Base-by-base conservation (phyloP, 192 early-diverging fungal species). In the Pilaira anomala region DNA sequence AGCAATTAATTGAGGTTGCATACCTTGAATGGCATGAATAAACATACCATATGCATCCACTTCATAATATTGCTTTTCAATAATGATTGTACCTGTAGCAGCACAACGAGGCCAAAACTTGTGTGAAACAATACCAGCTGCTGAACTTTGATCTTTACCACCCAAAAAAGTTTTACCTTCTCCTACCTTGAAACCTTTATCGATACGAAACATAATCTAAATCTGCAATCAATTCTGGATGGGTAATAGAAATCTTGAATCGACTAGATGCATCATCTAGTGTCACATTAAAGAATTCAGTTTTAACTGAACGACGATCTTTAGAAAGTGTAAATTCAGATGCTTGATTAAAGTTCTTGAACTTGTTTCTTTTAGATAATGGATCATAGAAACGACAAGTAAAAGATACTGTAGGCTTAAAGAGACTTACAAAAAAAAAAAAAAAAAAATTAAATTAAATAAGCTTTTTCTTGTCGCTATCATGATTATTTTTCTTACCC, bases 161-260 rank as follows among this genome's bases (percentile, higher is more conserved):
- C 85, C 87, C 66, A 93, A 90, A 48, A 85, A 80, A 50, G 82
- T 85, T 73, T 90, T 88, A 39, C 87, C 91, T 58, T 89, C 88
- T 28, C 90, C 88, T 64, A 92, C 84, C 80, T 92, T 91, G 83
- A 85, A 91, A 9, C 87, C 84, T 26, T 76, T 81, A 64, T 86
- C 82, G 21, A 74, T 72, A n/a, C n/a, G n/a, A 39, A 85, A 78
- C 46, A 77, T 78, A 5, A 12, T 40, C 39, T n/a, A 40, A 12
- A 40, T 55, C 53, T 19, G 33, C 82, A 18, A 86, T 66, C 41
- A 88, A 67, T 42, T 92, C 88, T 12, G 81, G 68, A 61, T 80
- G 78, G 52, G 76, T 82, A 60, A 86, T 75, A 57, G 65, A 72
- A 58, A 70, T 72, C 42, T 73, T 76, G 74, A 87, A 80, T 45